Conservation (phyloP, 2,329 filamentous ascomycete species). For the Aureobasidium vineae region DNA sequence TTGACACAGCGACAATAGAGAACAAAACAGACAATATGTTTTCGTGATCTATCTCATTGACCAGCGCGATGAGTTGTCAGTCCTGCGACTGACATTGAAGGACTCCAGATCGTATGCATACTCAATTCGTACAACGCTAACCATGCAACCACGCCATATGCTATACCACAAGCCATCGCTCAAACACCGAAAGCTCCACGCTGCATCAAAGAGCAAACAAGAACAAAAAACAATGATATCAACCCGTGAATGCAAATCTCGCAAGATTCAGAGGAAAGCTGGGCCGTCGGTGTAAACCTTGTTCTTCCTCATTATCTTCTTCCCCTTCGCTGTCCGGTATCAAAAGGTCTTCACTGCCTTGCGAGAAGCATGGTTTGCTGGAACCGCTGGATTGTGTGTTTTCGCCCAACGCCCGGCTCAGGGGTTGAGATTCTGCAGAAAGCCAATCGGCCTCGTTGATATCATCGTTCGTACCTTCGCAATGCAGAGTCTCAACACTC, state of each 20-base stretch:
- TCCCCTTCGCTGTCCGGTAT: slow-evolving; percentile 47
- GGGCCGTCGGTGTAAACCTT: slow-evolving; percentile 32
- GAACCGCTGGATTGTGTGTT: slow-evolving; percentile 17
- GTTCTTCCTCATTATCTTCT: slow-evolving; percentile 32
- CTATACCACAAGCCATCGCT: not conserved
- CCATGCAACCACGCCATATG: slow-evolving; percentile 5
- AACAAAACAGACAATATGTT: not conserved
- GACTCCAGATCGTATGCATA: slow-evolving; percentile 2
- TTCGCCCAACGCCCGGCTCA: slow-evolving; percentile 30
- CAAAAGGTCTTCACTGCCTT: slow-evolving; percentile 50
- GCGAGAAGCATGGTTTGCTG: slow-evolving; percentile 27
- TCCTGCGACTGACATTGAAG: not conserved
- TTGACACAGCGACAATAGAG: not conserved
- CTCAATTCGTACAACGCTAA: not conserved
- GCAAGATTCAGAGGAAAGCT: slow-evolving; percentile 41
- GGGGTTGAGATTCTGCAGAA: slow-evolving; percentile 32
- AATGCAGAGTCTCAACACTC: not conserved
- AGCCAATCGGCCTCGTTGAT: slow-evolving; percentile 33
- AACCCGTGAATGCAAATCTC: slow-evolving; percentile 41
- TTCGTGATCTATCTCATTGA: not conserved
- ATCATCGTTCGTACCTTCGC: slow-evolving; percentile 26
- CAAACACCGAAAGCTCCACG: not conserved
- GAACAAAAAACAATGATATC: not conserved
- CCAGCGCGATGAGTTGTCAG: not conserved
- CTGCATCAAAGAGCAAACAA: not conserved